Base-by-base conservation (phyloP, 805 yeast genomes). In the Saturnispora gosingensis region DNA sequence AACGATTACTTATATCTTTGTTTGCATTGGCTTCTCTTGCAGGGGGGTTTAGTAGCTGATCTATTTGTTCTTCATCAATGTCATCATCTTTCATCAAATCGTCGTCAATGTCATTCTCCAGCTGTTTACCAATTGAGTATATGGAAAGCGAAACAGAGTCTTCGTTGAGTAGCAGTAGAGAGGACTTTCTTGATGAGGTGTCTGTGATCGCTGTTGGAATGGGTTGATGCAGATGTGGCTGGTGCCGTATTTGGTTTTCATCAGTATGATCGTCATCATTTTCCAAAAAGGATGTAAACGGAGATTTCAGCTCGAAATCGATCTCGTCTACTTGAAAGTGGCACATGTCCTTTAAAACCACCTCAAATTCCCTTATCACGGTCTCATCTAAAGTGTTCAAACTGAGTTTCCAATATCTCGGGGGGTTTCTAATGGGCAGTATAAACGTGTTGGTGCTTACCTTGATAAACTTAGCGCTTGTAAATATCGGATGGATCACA, bases 401-500 rank as follows among this genome's bases (percentile, higher is more conserved):
- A 35, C 68, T 66, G 9, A 78, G 70, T 53, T 73, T 74, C 95
- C 95, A 87, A 64, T 80, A 85, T 58, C 91, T 69, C 55, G 81
- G 83, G 0, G 95, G 95, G 58, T 85, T 85, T 27, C 78, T 79
- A 52, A 87, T 72, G 0, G 88, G 82, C 16, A 86, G 62, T 2
- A 83, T 72, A 57, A 82, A 83, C 57, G 74, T 76, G 47, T 70
- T 71, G 45, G 53, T 55, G 22, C 69, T 67, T 10, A 75, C 72
- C 58, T 85, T 69, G 54, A 84, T 64, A 2, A 87, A 71, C 58
- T 80, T 77, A 50, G 83, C 64, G 54, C 74, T 77, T 3, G 88
- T 87, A 49, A 87, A 67, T 13, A 87, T 75, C 4, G 96, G 95
- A 61, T 85, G 85, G 2, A 85, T 77, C 38, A 87, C 77, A 5